Conservation (phyloP, 2,329 filamentous ascomycete species). For the Scytalidium sp. region DNA sequence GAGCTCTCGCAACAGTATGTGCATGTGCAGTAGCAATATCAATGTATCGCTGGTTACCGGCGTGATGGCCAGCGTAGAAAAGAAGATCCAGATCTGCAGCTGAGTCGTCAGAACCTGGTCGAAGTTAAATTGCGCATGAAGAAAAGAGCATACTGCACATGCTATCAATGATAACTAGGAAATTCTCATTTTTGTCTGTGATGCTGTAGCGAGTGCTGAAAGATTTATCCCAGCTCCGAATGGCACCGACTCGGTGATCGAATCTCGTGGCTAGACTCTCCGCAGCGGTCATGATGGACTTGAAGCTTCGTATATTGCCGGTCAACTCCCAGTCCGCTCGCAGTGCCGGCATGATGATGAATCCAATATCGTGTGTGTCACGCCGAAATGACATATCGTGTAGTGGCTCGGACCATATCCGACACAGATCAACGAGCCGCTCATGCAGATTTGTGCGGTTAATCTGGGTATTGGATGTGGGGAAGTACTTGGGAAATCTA, state of each 20-base stretch:
- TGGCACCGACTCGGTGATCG: slow-evolving; percentile 10
- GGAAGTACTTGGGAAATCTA: slow-evolving; percentile 1
- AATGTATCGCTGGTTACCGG: slow-evolving; percentile 22
- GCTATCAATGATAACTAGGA: slow-evolving; percentile 39
- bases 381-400: slow-evolving; percentile 14
- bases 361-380: slow-evolving; percentile 44
- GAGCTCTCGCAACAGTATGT: slow-evolving; percentile 25
- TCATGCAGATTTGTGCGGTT: slow-evolving; percentile 2
- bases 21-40: slow-evolving; percentile 32
- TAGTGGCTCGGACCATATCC: slow-evolving; percentile 12
- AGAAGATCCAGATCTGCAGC: slow-evolving; percentile 29
- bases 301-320: slow-evolving; percentile 10
- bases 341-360: slow-evolving; percentile 41
- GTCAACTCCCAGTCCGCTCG: slow-evolving; percentile 25
- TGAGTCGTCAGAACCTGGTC: too few relatives aligned
- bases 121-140: too few relatives aligned
- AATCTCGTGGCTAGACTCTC: slow-evolving; percentile 16
- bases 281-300: slow-evolving; percentile 21
- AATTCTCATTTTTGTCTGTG: slow-evolving; percentile 22
- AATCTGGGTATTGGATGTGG: neutral
- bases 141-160: slow-evolving; percentile 34
- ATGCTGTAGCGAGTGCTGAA: slow-evolving; percentile 12
- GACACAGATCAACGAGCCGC: slow-evolving; percentile 8
- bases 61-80: slow-evolving; percentile 29
- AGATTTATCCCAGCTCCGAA: slow-evolving; percentile 36